Conservation (phyloP, 495 filamentous ascomycete genomes). For the Penicillium coprophilum region DNA sequence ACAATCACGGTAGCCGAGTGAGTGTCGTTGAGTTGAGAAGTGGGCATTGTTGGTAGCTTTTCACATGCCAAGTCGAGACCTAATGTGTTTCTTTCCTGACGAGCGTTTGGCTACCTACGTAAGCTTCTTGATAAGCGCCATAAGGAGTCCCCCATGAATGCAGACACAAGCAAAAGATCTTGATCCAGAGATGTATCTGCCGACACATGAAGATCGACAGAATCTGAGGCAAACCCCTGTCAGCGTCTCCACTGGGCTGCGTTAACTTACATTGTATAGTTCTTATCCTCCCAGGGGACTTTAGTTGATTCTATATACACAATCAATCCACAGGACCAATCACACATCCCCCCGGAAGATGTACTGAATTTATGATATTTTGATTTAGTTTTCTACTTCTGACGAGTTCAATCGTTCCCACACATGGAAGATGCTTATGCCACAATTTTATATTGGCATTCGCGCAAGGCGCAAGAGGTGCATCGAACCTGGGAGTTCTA, state of each 20-base stretch:
- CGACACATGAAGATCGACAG: constrained; percentile 7
- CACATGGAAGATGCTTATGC: neutral
- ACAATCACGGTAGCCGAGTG: neutral
- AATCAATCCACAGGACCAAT: neutral
- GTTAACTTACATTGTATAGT: neutral
- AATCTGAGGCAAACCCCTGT: constrained; percentile 2
- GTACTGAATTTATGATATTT: no score
- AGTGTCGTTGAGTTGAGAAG: neutral
- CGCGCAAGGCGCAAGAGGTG: neutral
- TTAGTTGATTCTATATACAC: neutral
- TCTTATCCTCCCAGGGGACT: neutral
- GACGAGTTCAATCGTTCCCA: no score
- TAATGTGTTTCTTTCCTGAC: neutral
- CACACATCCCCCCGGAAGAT: neutral
- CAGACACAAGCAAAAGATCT: neutral
- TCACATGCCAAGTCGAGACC: neutral
- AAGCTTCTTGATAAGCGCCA: neutral
- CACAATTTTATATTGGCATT: neutral
- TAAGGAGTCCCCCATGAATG: neutral
- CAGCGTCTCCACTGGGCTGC: constrained; percentile 3
- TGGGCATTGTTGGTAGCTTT: neutral
- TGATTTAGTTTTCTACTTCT: no score
- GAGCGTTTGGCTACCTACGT: neutral
- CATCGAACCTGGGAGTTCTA: neutral
- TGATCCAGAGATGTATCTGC: neutral